Evolutionary conservation across 2,329 filamentous ascomycete genomes (phyloP), one percentile per base, ranked within the genome.

Genomic region (Annulohypoxylon truncatum): DNA sequence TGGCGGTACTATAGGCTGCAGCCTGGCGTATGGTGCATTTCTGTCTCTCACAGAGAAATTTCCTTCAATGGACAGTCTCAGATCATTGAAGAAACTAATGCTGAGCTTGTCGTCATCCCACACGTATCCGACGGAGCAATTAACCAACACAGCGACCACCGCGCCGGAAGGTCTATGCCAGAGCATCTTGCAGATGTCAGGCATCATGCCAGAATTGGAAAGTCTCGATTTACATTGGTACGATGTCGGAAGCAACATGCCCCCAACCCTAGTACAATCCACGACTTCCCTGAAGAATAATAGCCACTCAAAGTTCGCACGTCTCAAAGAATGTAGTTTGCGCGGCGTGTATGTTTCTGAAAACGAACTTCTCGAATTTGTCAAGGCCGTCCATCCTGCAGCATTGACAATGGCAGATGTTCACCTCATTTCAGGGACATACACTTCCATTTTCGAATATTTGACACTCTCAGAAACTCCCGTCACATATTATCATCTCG

Each of bases 11-110:
- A 18, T 24, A 38, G 6, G 48, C 7, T 60, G 57, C 38, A 60
- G 57, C 29, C 48, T 60, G 4, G 9, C 18, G n/a, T 60, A 26
- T 38, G 57, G 53, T 40, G 57, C 48, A 20, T 5, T 60, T 26
- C 20, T 60, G n/a, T 13, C 57, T 18, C 48, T 60, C 38, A 33
- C 47, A 28, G 15, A 40, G 26, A 9, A 8, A 28, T 60, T 60
- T 47, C 12, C 26, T 2, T 46, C 47, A 20, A 53, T 40, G 47
- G 4, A n/a, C 38, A 10, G 46, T 35, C 38, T 60, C 48, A 53
- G 57, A 2, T 35, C 47, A 18, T 8, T 60, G 38, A 60, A 60
- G 48, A 53, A 53, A 47, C 48, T 60, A 13, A 52, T 18, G 35
- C 5, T 60, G 35, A 60, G 47, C 48, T 20, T 60, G 38, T 60